Base-by-base conservation (phyloP, 805 yeast genomes). In the Spathaspora arborariae region DNA sequence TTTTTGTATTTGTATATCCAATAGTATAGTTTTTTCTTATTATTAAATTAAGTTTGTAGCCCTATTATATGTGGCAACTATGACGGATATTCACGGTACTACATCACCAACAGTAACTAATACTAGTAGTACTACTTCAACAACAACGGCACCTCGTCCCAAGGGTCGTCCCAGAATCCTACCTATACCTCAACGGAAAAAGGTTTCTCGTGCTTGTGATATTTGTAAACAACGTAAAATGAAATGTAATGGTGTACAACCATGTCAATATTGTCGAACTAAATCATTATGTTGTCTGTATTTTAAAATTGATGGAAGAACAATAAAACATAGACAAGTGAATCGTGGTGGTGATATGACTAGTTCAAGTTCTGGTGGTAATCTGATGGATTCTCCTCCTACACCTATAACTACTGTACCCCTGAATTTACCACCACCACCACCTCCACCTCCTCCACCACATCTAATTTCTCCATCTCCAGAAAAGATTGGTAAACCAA, bases 181-280 rank as follows among this genome's bases (percentile, higher is more conserved):
- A 4, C 46, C 46, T 3, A 26, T 39, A 18, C 37, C 42, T 4
- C 42, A 46, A 33, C 20, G 49, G 15, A 70, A 72, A 55, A 73
- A 75, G 47, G 74, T 74, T 19, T 70, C 78, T 1, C 63, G 68
- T 47, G 79, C 79, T 7, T 75, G 79, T 50, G 78, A 75, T 51
- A 56, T 57, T 41, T 75, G 79, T 59, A 74, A 72, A 56, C 65
- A 62, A 43, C 56, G 77, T 34, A 75, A 75, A 49, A 50, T 45
- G 48, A 45, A 45, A 41, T 49, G 57, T 47, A 46, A 42, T 39
- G 53, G 69, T 56, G 45, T 58, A 52, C 49, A 70, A 64, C 75
- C 75, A 1, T 67, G 76, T 51, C 55, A 53, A 10, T 53, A 62
- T 20, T 68, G 75, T 46, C 44, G 44, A 19, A 39, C 48, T 30